A percentile compares a stretch with the other conserved stretches of the same genome.
These are phyloP conservation scores for Puccinia brachypodii DNA, from an alignment of 1,284 basidiomycete genomes.

Conservation along the genomic window DNA sequence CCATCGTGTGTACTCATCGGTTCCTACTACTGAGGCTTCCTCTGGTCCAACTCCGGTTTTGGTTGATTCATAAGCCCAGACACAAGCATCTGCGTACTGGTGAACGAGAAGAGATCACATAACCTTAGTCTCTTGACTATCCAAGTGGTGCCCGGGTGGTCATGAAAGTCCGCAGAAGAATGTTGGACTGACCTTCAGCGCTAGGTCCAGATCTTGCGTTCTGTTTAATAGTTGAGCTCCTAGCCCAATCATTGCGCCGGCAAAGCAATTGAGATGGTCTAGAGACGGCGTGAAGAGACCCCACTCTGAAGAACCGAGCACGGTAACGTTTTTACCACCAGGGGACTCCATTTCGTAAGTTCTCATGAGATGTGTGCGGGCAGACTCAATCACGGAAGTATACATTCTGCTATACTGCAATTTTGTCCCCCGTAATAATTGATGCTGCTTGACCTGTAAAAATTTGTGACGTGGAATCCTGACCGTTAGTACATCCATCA, in stretches of 20 bases:
- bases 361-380: conserved; percentile 58
- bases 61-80: conserved; percentile 60
- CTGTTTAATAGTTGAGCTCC: conserved; percentile 61
- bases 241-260: conserved; percentile 63
- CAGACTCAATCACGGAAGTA: conserved; percentile 59
- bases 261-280: conserved; percentile 62
- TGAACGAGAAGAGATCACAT: conserved; percentile 52
- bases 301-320: conserved; percentile 50
- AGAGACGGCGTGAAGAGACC: conserved; percentile 49
- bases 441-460: conserved; percentile 55
- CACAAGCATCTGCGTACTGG: conserved; percentile 60
- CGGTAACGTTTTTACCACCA: conserved; percentile 56
- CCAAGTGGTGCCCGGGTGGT: background rate
- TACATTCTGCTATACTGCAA: conserved; percentile 61
- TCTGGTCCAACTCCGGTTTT: conserved; percentile 56
- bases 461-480: background rate
- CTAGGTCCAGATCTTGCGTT: conserved; percentile 57
- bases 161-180: conserved; percentile 1
- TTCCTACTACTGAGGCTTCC: conserved; percentile 52
- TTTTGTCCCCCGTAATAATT: conserved; percentile 59
- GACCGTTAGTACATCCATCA: background rate
- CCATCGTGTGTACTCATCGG: background rate
- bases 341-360: conserved; percentile 59
- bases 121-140: conserved; percentile 20
- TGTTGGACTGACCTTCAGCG: conserved; percentile 46